Conservation (phyloP, 495 filamentous ascomycete genomes). For the Xylaria longipes region DNA sequence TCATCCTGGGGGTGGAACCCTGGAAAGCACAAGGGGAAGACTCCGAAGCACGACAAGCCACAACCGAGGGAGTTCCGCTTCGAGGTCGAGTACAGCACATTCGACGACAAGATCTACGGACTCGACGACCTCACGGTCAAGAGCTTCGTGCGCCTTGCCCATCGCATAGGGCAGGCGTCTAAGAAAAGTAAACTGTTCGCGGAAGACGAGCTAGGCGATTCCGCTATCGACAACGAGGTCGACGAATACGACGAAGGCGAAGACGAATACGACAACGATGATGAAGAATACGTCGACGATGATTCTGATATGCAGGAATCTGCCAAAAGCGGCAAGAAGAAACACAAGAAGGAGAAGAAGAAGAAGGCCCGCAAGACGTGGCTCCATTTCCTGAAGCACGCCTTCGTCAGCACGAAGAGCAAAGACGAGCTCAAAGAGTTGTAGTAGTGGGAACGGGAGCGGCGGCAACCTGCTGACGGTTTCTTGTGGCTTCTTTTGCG, state of each 20-base stretch:
- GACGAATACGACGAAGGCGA: slow-evolving; percentile 18
- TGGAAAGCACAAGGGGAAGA: slow-evolving; percentile 65
- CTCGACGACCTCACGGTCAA: slow-evolving; percentile 85
- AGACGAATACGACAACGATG: not conserved
- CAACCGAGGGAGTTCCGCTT: slow-evolving; percentile 71
- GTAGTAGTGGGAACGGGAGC: not conserved
- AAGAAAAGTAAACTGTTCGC: slow-evolving; percentile 31
- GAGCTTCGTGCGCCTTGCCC: slow-evolving; percentile 79
- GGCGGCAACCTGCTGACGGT: not conserved
- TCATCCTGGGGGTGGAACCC: slow-evolving; percentile 50
- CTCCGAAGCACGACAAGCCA: slow-evolving; percentile 53
- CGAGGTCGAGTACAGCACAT: slow-evolving; percentile 87
- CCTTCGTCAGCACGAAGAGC: slow-evolving; percentile 77
- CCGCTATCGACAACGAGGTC: not conserved
- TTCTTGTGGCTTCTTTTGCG: not conserved
- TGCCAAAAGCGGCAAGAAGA: slow-evolving; percentile 41
- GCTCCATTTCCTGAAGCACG: slow-evolving; percentile 77
- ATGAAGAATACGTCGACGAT: slow-evolving; percentile 30
- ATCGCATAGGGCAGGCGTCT: slow-evolving; percentile 67
- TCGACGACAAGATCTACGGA: slow-evolving; percentile 72
- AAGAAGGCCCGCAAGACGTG: slow-evolving; percentile 66
- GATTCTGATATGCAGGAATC: slow-evolving; percentile 14
- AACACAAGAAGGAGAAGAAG: slow-evolving; percentile 50
- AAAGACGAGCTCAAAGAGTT: slow-evolving; percentile 62
- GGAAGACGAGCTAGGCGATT: slow-evolving; percentile 22